phyloP scores from a whole-genome alignment of 116 monocot species.

The Iris pallida region DNA sequence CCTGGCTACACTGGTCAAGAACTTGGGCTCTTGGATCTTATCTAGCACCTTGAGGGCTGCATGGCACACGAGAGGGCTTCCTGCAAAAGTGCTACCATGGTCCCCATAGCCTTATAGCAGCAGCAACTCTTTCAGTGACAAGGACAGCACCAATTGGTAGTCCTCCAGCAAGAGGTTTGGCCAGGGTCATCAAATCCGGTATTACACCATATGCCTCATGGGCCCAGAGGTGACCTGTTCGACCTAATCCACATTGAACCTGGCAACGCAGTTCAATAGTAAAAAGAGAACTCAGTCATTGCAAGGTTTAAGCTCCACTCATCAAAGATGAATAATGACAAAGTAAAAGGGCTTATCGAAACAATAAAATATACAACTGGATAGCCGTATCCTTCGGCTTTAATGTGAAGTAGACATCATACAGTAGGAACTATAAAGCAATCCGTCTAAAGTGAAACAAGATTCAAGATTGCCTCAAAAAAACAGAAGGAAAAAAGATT shows the following conservation, averaged over 20 bases:
- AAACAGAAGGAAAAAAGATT: too few species aligned
- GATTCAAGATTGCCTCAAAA: too few species aligned
- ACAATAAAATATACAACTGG: too few species aligned
- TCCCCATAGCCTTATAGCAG: constrained; percentile 54
- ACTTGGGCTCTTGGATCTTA: constrained; percentile 60
- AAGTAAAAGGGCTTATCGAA: too few species aligned
- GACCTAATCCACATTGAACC: constrained; percentile 90
- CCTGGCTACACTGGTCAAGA: constrained; percentile 46
- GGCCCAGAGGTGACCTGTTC: constrained; percentile 83
- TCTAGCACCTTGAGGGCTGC: constrained; percentile 69
- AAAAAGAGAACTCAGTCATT: too few species aligned
- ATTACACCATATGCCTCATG: constrained; percentile 58
- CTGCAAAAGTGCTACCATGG: constrained; percentile 88
- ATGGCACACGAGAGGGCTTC: constrained; percentile 67
- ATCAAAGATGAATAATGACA: too few species aligned
- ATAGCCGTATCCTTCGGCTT: too few species aligned
- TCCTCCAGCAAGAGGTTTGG: constrained; percentile 88
- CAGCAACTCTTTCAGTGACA: constrained; percentile 55
- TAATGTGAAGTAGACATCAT: too few species aligned
- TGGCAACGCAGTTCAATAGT: constrained; percentile 11
- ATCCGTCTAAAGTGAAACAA: too few species aligned
- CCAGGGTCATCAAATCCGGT: constrained; percentile 91
- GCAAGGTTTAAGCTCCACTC: too few species aligned
- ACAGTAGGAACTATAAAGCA: too few species aligned
- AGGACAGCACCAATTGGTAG: constrained; percentile 78